These are phyloP conservation scores for Hygrocybe punicea DNA, from an alignment of 768 basidiomycete genomes.

Conservation along the genomic window DNA sequence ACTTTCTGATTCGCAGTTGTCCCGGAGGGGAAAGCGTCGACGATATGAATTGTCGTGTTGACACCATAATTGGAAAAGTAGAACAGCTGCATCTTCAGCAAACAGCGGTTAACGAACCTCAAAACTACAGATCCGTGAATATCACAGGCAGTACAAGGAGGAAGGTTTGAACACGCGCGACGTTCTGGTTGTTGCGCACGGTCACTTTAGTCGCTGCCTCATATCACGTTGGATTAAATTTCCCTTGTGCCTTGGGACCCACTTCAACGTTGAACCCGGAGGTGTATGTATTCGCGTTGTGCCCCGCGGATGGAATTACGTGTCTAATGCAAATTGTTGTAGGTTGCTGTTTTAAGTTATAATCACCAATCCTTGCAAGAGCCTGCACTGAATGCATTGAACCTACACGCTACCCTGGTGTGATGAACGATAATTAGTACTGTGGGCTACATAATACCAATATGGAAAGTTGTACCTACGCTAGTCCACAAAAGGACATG, in stretches of 20 bases:
- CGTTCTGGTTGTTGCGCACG: conserved; percentile 88
- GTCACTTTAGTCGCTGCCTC: conserved; percentile 73
- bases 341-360: conserved; percentile 81
- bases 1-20: conserved; percentile 48
- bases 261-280: conserved; percentile 83
- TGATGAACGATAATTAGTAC: conserved; percentile 1
- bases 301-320: not conserved
- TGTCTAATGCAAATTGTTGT: conserved; percentile 9
- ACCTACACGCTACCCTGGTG: conserved; percentile 51
- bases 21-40: conserved; percentile 83
- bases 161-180: conserved; percentile 67
- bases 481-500: not conserved
- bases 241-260: conserved; percentile 55
- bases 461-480: not conserved
- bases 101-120: not conserved
- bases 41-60: conserved; percentile 78
- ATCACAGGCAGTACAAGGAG: conserved; percentile 68
- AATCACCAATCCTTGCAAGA: conserved; percentile 78
- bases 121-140: conserved; percentile 56
- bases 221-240: conserved; percentile 82
- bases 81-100: conserved; percentile 13
- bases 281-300: conserved; percentile 48
- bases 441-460: not conserved
- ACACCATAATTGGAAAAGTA: conserved; percentile 70
- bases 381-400: conserved; percentile 72